Base-by-base conservation (phyloP, 1,139 yeast genomes). In the Scheffersomyces insectosa region DNA sequence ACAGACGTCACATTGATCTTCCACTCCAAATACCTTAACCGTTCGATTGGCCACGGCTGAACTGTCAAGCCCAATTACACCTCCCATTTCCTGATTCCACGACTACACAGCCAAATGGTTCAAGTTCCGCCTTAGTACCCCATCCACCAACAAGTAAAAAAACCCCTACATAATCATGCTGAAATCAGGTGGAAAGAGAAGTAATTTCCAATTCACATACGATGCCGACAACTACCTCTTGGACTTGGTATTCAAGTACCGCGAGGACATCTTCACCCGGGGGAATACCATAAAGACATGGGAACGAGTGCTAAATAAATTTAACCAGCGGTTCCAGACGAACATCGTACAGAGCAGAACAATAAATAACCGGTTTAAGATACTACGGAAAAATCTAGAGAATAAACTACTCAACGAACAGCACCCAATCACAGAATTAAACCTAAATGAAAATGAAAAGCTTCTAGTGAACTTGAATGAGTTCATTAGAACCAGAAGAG, bases 201-300 rank as follows among this genome's bases (percentile, higher is more conserved):
- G 51, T 36, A 56, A 56, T 36, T 61, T 60, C 40, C 56, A 49
- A 30, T 65, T 65, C 51, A 64, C 67, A 6, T 65, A 58, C 43
- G 67, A 61, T 38, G 50, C 62, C 5, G 70, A 65, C 40, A 55
- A 59, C 28, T 45, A 42, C 33, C 49, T 65, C 7, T 51, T 65
- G 12, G 53, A 48, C 25, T 47, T 64, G 34, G 60, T 65, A 14
- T 49, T 45, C 41, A 52, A 52, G 37, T 50, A 59, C 43, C 48
- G 54, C 11, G 54, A 56, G 20, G 65, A 58, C 28, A 49, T 65
- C 3, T 63, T 61, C 45, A 62, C 62, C n/a, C 44, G 69, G 37
- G 70, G 70, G 2, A 54, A 58, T 32, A 60, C 64, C 16, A 51
- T 63, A 34, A 62, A 57, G 44, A 65, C 67, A 0, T 65, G 70